Base-by-base conservation (phyloP, 768 basidiomycete species). In the Amanita fuliginea region DNA sequence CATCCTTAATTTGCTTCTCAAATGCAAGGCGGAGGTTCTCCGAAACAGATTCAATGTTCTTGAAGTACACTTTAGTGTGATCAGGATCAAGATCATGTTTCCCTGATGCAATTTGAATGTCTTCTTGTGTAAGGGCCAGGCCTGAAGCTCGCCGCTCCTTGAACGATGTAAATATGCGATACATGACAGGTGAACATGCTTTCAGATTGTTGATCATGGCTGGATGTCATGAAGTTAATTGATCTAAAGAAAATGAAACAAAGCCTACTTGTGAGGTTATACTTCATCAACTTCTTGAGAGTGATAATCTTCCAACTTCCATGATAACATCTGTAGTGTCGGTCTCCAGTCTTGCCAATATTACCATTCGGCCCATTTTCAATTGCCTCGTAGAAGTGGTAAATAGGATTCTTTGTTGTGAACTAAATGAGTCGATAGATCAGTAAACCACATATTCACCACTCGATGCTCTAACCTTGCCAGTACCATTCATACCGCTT, bases 321-420 rank as follows among this genome's bases (percentile, higher is more conserved):
- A 37, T 46, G 45, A 7, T 13, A 16, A 22, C 45, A 46, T n/a
- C n/a, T 3, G 30, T 46, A 46, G 26, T 46, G 33, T 2, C 2
- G 4, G 14, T 46, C 45, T 3, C 45, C 30, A 5, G 3, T 3
- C 2, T 46, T n/a, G 3, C 35, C 45, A 10, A 26, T 3, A 3
- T 3, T 4, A 3, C 42, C 42, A 7, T 11, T 16, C 5, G 21
- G 5, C 3, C 10, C 16, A 3, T 37, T 4, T 3, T 8, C 34
- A 18, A 46, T 18, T 2, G 13, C 3, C 16, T 46, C 45, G n/a
- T 46, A 46, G 30, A 46, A 46, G 4, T 33, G 32, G 34, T 46
- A 46, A n/a, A 46, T 18, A 6, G 45, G 45, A n/a, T 37, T 46
- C 30, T 34, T 33, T 34, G n/a, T n/a, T n/a, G n/a, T n/a, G n/a